phyloP scores from a whole-genome alignment of 1,284 basidiomycete species.

The Naganishia sp. region DNA sequence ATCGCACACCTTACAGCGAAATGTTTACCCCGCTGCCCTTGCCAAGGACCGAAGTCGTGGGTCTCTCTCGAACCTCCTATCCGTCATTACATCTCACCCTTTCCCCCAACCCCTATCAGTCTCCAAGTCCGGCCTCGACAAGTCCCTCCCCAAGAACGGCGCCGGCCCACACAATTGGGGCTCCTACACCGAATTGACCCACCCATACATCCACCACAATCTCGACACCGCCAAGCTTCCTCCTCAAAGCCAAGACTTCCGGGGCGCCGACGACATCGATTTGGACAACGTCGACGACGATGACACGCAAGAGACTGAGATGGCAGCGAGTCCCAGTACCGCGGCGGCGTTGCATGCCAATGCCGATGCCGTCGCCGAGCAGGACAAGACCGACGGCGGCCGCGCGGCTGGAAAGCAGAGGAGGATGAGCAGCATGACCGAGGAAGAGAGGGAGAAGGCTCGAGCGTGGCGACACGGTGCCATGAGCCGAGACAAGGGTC shows the following conservation, averaged over 20 bases:
- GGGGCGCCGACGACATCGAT: conserved; percentile 54
- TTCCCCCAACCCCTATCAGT: conserved; percentile 54
- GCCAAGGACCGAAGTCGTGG: conserved; percentile 61
- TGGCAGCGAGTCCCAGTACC: conserved; percentile 25
- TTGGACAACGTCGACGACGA: conserved; percentile 46
- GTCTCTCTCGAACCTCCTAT: background rate
- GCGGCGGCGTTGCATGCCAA: conserved; percentile 20
- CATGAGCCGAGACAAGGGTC: conserved; percentile 42
- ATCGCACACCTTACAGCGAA: conserved; percentile 50
- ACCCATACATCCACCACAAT: conserved; percentile 45
- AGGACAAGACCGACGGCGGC: conserved; percentile 11
- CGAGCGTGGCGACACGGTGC: conserved; percentile 48
- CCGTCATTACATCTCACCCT: background rate
- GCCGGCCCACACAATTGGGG: conserved; percentile 84
- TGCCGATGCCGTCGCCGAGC: background rate
- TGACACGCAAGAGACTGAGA: conserved; percentile 34
- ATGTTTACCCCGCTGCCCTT: conserved; percentile 69
- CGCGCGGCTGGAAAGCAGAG: conserved; percentile 35
- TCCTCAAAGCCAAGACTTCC: conserved; percentile 47
- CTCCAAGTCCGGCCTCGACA: conserved; percentile 73
- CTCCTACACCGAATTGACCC: conserved; percentile 64
- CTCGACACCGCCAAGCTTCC: conserved; percentile 23
- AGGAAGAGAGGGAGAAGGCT: conserved; percentile 64
- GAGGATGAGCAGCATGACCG: conserved; percentile 56
- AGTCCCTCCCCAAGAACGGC: conserved; percentile 73